These are phyloP conservation scores for Haberlea rhodopensis DNA, from an alignment of 257 asterid species.

Conservation along the genomic window DNA sequence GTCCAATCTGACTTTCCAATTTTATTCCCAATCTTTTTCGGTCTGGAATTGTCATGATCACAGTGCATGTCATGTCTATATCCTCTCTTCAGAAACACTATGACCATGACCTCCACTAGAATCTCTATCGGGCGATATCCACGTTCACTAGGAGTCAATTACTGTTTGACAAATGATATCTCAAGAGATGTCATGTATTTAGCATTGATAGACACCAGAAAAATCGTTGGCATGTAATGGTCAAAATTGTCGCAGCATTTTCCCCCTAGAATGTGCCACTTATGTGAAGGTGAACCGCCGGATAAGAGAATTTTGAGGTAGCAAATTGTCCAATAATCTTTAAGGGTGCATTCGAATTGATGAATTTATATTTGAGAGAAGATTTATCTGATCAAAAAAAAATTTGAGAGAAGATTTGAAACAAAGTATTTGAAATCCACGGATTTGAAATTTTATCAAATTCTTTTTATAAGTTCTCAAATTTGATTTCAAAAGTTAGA, in stretches of 20 bases:
- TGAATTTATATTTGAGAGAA: too few relatives aligned
- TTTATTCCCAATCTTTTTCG: background rate
- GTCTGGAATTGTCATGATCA: background rate
- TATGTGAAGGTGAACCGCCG: background rate
- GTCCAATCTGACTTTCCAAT: background rate
- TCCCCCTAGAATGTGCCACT: background rate
- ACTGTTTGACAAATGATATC: background rate
- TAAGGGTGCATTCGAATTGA: too few relatives aligned
- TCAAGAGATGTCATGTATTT: background rate
- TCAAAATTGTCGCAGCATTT: background rate
- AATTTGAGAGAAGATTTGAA: too few relatives aligned
- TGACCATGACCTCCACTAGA: background rate
- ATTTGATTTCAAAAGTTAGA: too few relatives aligned
- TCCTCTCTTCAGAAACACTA: background rate
- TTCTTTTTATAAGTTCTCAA: too few relatives aligned
- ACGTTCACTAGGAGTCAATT: background rate
- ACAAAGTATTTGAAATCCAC: too few relatives aligned
- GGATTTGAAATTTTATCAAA: too few relatives aligned
- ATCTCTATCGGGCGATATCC: background rate
- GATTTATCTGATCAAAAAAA: too few relatives aligned
- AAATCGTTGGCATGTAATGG: background rate
- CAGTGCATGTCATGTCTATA: background rate
- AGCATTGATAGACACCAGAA: background rate
- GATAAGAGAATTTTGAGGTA: background rate
- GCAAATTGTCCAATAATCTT: background rate